A percentile compares a stretch with the other conserved stretches of the same genome.
Evolutionary conservation across 78 protist species (phyloP).

Genomic region (Salpingoeca rosetta): DNA sequence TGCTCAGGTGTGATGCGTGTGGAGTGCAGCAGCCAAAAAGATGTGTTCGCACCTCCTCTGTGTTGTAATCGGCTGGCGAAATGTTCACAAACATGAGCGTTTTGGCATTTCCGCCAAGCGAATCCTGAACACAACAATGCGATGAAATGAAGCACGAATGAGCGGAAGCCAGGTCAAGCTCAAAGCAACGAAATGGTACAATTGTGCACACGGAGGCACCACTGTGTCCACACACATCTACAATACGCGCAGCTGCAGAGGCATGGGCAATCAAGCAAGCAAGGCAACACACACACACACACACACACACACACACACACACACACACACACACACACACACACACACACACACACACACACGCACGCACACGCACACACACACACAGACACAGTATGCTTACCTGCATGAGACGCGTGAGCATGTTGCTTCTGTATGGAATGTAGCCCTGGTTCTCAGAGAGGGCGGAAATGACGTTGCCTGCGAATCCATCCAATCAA

Average conservation of each 20-base stretch:
- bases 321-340: constrained; percentile 12
- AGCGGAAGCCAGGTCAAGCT: constrained; percentile 11
- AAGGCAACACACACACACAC: background rate
- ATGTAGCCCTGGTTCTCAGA: constrained; percentile 10
- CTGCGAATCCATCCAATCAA: background rate
- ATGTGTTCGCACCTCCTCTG: too few species aligned
- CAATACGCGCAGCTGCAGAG: background rate
- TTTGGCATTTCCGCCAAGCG: constrained; percentile 32
- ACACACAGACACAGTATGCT: constrained; percentile 17
- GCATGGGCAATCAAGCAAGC: background rate
- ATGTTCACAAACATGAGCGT: constrained; percentile 40
- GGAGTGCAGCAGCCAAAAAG: too few species aligned
- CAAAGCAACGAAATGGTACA: background rate
- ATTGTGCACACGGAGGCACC: background rate
- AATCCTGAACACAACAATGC: background rate
- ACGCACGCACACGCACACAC: background rate
- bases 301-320: background rate
- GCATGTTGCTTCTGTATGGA: constrained; percentile 45
- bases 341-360: background rate
- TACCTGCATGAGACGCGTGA: constrained; percentile 34
- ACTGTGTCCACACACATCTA: background rate
- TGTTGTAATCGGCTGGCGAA: constrained; percentile 19
- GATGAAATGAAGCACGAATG: background rate
- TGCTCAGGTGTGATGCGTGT: too few species aligned
- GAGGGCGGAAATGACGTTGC: constrained; percentile 46